phyloP scores from a whole-genome alignment of 208 protist species.

The Trypanosoma lewisi region DNA sequence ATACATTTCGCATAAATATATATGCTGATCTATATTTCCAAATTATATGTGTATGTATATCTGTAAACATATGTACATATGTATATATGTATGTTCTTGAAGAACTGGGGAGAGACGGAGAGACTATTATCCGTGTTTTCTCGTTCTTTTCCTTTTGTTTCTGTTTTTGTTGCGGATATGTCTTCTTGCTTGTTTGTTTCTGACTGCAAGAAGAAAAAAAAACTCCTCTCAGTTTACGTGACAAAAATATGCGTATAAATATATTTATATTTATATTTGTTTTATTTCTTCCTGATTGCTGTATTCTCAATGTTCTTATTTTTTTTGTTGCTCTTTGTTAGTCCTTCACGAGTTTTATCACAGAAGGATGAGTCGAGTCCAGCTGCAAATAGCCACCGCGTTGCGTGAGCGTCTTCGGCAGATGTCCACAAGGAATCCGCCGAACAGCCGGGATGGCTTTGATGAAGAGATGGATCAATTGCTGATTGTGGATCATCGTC shows the following conservation, averaged over 20 bases:
- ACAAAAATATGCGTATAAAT: neutral
- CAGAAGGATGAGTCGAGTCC: slow-evolving; percentile 30
- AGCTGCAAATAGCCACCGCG: slow-evolving; percentile 22
- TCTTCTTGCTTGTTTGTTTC: neutral
- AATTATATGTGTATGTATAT: slow-evolving; percentile 4
- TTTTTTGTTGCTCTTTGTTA: neutral
- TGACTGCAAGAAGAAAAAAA: neutral
- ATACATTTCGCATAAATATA: neutral
- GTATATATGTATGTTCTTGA: neutral
- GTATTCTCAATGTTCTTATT: neutral
- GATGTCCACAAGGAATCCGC: slow-evolving; percentile 24
- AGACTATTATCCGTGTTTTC: slow-evolving; percentile 1
- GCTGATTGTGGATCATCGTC: slow-evolving; percentile 47
- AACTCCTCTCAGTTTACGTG: no score
- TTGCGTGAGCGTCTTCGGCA: slow-evolving; percentile 31
- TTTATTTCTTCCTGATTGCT: neutral
- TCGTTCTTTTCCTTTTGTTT: slow-evolving; percentile 6
- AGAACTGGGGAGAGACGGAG: no score
- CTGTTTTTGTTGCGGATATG: neutral
- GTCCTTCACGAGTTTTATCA: neutral
- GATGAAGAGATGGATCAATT: slow-evolving; percentile 60
- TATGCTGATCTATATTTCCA: no score
- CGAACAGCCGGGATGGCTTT: slow-evolving; percentile 49
- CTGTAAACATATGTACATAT: neutral
- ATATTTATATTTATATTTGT: neutral